These are phyloP conservation scores for Fusarium buxicola DNA, from an alignment of 2,329 filamentous ascomycete species.

Conservation along the genomic window DNA sequence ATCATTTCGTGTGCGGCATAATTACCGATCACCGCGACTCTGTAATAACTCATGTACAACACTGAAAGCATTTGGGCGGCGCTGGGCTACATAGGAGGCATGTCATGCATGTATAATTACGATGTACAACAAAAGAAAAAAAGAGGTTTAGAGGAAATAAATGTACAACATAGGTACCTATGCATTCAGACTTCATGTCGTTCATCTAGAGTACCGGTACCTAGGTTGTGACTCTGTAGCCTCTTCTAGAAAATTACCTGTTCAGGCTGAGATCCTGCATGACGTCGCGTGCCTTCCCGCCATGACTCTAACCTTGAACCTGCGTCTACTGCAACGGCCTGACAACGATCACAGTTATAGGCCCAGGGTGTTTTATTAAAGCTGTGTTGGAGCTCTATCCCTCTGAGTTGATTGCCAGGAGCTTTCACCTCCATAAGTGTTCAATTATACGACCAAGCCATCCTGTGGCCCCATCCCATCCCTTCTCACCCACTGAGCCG, in stretches of 20 bases:
- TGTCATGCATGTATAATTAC: slow-evolving; percentile 24
- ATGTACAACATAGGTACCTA: slow-evolving; percentile 6
- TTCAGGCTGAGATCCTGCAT: slow-evolving; percentile 28
- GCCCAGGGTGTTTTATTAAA: background rate
- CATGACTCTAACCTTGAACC: slow-evolving; percentile 25
- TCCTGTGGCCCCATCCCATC: slow-evolving; percentile 18
- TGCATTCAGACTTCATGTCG: background rate
- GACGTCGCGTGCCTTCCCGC: slow-evolving; percentile 16
- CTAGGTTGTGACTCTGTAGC: background rate
- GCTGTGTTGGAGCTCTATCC: background rate
- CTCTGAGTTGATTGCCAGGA: background rate
- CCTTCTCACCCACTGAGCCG: slow-evolving; percentile 5
- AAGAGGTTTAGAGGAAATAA: background rate
- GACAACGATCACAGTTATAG: background rate
- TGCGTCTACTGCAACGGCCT: slow-evolving; percentile 1
- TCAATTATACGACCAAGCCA: slow-evolving; percentile 1
- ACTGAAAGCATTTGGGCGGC: slow-evolving; percentile 33
- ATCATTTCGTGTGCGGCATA: slow-evolving; percentile 5
- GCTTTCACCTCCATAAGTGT: slow-evolving; percentile 3
- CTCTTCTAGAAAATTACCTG: slow-evolving; percentile 29
- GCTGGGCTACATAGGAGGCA: slow-evolving; percentile 23
- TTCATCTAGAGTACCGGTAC: background rate
- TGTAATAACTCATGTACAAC: slow-evolving; percentile 37
- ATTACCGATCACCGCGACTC: slow-evolving; percentile 18
- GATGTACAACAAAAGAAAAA: slow-evolving; percentile 25